Conservation (phyloP, 345 rosid species). For the Corymbia maculata region DNA sequence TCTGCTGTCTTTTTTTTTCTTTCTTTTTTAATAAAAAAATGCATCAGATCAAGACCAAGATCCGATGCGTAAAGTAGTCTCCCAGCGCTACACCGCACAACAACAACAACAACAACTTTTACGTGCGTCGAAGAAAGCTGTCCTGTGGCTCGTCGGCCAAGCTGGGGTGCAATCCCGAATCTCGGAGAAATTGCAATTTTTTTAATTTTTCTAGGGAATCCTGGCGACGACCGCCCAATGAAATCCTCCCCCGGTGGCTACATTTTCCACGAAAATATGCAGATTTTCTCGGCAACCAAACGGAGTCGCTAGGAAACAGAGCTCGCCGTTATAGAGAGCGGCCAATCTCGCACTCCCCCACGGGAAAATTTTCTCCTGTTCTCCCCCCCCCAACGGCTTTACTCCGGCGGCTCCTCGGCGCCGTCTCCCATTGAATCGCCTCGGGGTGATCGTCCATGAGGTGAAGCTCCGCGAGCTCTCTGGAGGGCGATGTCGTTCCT, state of each 20-base stretch:
- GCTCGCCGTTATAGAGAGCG: background rate
- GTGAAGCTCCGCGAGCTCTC: background rate
- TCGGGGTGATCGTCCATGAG: background rate
- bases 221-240: background rate
- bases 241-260: background rate
- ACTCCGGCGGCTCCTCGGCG: no score
- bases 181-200: background rate
- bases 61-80: background rate
- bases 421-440: background rate
- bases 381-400: no score
- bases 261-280: background rate
- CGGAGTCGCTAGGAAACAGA: background rate
- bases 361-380: background rate
- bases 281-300: background rate
- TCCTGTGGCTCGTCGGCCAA: background rate
- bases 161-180: background rate
- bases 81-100: background rate
- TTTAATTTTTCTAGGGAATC: background rate
- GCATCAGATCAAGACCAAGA: background rate
- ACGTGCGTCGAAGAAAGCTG: background rate
- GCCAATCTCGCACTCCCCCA: background rate
- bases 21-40: background rate
- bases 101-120: background rate
- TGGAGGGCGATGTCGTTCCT: conserved; percentile 18
- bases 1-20: background rate